phyloP scores from a whole-genome alignment of 352 stramenopile genomes.

The Pelagophyceae sp. region DNA sequence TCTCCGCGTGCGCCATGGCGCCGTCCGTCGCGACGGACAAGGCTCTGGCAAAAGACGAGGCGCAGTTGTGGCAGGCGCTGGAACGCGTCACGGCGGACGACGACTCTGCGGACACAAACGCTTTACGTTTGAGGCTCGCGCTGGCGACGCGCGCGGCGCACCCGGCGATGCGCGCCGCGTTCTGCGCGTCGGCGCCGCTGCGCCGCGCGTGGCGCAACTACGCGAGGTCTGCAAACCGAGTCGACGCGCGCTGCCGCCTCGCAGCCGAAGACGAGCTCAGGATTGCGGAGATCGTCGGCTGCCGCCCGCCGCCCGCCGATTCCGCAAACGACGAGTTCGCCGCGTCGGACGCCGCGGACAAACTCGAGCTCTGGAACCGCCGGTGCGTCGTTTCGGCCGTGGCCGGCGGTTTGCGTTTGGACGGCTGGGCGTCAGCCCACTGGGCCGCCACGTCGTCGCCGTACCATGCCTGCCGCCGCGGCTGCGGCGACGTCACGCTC shows the following conservation, averaged over 20 bases:
- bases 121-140: slow-evolving; percentile 58
- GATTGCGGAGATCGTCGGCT: neutral
- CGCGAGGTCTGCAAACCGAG: neutral
- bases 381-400: too few relatives aligned
- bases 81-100: slow-evolving; percentile 64
- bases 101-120: slow-evolving; percentile 63
- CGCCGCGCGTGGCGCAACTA: neutral
- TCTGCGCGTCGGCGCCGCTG: neutral
- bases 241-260: neutral
- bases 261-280: neutral
- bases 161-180: neutral
- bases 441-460: neutral
- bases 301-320: neutral
- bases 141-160: slow-evolving; percentile 35
- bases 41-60: slow-evolving; percentile 69
- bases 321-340: too few relatives aligned
- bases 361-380: too few relatives aligned
- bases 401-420: too few relatives aligned
- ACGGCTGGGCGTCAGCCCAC: too few relatives aligned
- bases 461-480: neutral
- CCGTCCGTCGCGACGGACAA: slow-evolving; percentile 47
- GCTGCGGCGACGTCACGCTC: neutral
- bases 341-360: too few relatives aligned
- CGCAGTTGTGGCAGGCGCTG: slow-evolving; percentile 67
- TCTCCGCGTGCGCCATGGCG: slow-evolving; percentile 28